Percentiles rank a stretch among this genome's conserved stretches.
These are phyloP conservation scores for Nicotiana noctiflora DNA, from an alignment of 257 asterid species.

Conservation along the genomic window DNA sequence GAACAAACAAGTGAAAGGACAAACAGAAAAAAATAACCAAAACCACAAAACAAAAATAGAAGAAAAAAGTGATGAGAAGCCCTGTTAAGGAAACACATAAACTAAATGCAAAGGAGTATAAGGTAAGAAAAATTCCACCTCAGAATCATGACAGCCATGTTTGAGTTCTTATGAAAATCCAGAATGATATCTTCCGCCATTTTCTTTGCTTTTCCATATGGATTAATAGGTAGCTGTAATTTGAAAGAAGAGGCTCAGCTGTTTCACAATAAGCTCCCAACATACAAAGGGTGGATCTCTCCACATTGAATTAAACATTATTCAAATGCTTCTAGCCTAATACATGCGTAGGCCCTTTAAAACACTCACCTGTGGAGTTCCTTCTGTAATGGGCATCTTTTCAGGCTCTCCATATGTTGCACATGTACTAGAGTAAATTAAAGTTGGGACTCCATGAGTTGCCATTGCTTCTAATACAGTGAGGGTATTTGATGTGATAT, in stretches of 20 bases:
- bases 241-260: constrained; percentile 6
- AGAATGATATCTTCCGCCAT: constrained; percentile 91
- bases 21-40: neutral
- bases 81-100: neutral
- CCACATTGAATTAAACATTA: neutral
- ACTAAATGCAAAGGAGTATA: neutral
- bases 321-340: neutral
- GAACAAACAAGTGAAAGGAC: neutral
- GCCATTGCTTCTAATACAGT: constrained; percentile 73
- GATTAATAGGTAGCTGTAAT: constrained; percentile 75
- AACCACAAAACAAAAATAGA: neutral
- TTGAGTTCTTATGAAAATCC: constrained; percentile 74
- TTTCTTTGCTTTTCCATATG: constrained; percentile 92
- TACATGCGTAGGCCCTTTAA: neutral
- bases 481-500: constrained; percentile 84
- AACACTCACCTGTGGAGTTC: constrained; percentile 49
- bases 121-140: constrained; percentile 26
- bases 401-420: constrained; percentile 73
- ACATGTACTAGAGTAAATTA: constrained; percentile 50
- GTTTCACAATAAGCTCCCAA: neutral
- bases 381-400: constrained; percentile 81
- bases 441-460: constrained; percentile 47
- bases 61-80: constrained; percentile 9
- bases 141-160: constrained; percentile 82
- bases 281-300: neutral